phyloP scores from a whole-genome alignment of 192 early-diverging fungal genomes.

The Coemansia sp. region DNA sequence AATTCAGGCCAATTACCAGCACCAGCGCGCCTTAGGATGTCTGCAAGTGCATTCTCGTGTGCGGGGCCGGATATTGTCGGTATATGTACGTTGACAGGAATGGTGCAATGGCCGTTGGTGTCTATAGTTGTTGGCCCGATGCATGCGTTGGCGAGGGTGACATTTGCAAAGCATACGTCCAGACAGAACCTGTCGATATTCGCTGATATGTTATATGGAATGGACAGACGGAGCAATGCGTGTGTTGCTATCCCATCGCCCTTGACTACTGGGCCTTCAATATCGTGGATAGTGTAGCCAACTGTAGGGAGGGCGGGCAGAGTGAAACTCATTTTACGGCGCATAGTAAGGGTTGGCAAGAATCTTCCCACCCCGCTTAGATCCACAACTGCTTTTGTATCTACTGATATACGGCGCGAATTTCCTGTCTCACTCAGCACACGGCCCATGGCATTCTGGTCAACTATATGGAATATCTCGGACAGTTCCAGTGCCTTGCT shows the following conservation, averaged over 20 bases:
- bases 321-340: constrained; percentile 16
- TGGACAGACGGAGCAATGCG: constrained; percentile 10
- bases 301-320: constrained; percentile 14
- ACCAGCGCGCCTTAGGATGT: constrained; percentile 9
- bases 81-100: constrained; percentile 15
- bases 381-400: constrained; percentile 13
- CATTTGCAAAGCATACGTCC: constrained; percentile 18
- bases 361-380: constrained; percentile 37
- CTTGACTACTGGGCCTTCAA: constrained; percentile 24
- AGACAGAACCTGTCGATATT: constrained; percentile 26
- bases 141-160: constrained; percentile 18
- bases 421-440: constrained; percentile 19
- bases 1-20: constrained; percentile 15
- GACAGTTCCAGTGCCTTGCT: constrained; percentile 13
- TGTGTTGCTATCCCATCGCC: constrained; percentile 17
- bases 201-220: constrained; percentile 19
- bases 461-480: constrained; percentile 31
- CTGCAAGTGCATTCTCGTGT: constrained; percentile 32
- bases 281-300: constrained; percentile 14
- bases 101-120: not conserved
- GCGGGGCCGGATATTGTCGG: constrained; percentile 9
- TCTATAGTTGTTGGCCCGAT: constrained; percentile 19
- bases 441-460: constrained; percentile 33
- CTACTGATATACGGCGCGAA: constrained; percentile 18
- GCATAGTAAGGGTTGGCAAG: constrained; percentile 20